phyloP scores from a whole-genome alignment of 148 eudicot species.

The Dianthus caryophyllus region DNA sequence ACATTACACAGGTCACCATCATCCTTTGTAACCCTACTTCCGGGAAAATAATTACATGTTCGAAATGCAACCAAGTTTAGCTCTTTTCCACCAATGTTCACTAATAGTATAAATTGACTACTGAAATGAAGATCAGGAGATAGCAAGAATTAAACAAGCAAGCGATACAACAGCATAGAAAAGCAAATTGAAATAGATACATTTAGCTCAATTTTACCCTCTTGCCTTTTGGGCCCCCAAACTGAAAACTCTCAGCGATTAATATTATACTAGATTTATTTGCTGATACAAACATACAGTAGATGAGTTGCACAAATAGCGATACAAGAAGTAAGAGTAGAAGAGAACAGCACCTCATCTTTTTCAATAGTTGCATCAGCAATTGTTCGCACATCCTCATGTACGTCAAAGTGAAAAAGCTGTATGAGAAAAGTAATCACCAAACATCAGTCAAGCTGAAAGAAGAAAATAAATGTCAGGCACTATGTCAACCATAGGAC shows the following conservation, averaged over 20 bases:
- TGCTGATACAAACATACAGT: neutral
- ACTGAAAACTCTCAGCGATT: neutral
- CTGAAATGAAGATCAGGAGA: no score
- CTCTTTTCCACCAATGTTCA: neutral
- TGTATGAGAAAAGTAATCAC: conserved; percentile 20
- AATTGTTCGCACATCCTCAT: conserved; percentile 93
- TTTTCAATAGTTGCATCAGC: conserved; percentile 99
- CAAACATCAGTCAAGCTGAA: conserved; percentile 16
- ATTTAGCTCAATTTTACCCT: no score
- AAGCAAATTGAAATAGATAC: neutral
- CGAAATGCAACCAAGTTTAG: neutral
- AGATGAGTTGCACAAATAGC: neutral
- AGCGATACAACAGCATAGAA: neutral
- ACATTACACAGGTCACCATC: no score
- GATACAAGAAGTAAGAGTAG: neutral
- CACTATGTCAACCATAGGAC: neutral
- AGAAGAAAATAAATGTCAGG: neutral
- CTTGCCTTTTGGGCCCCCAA: neutral
- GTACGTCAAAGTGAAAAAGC: conserved; percentile 99
- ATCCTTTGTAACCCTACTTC: no score
- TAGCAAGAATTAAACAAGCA: neutral
- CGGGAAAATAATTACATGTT: no score
- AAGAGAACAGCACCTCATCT: conserved; percentile 65
- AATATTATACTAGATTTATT: neutral
- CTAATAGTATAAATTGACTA: no score